Evolutionary conservation across 768 basidiomycete species (phyloP), one percentile per base, ranked within the genome.

Genomic region (Kwoniella newhampshirensis): DNA sequence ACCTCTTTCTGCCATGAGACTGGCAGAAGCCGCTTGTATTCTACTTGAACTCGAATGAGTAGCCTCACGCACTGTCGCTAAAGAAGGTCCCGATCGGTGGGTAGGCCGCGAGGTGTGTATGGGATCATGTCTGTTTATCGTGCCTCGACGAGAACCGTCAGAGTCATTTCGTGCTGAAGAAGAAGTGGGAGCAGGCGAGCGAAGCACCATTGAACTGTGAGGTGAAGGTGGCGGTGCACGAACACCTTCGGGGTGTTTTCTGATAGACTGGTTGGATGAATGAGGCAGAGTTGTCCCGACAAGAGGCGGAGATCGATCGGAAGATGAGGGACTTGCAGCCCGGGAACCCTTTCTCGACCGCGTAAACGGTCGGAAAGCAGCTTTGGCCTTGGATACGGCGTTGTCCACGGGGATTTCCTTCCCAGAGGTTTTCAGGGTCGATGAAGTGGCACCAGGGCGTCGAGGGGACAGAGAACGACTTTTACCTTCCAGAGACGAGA

Each of bases 191-290:
- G 39, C 25, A 21, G 42, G 28, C 15, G 17, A 20, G 4, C 42
- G 52, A 4, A 57, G 36, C 2, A 44, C 35, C 18, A 59, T 35
- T 12, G 58, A 59, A 15, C 54, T 45, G 39, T 39, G 36, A 2
- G 58, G 58, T 9, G 58, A 47, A 28, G 51, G 51, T 5, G 58
- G 58, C 6, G 58, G 51, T 7, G 50, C 58, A 30, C 35, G 51
- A n/a, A 42, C 51, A 40, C 51, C 45, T 49, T 45, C 13, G n/a
- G n/a, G n/a, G n/a, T n/a, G n/a, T n/a, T n/a, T n/a, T n/a, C n/a
- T n/a, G n/a, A n/a, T n/a, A n/a, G n/a, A n/a, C n/a, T n/a, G n/a
- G n/a, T n/a, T n/a, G n/a, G n/a, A n/a, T n/a, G n/a, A n/a, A n/a
- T n/a, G n/a, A n/a, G n/a, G n/a, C n/a, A n/a, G n/a, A n/a, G n/a